phyloP scores from a whole-genome alignment of 2,329 filamentous ascomycete genomes.

The Neospermospora avenae region DNA sequence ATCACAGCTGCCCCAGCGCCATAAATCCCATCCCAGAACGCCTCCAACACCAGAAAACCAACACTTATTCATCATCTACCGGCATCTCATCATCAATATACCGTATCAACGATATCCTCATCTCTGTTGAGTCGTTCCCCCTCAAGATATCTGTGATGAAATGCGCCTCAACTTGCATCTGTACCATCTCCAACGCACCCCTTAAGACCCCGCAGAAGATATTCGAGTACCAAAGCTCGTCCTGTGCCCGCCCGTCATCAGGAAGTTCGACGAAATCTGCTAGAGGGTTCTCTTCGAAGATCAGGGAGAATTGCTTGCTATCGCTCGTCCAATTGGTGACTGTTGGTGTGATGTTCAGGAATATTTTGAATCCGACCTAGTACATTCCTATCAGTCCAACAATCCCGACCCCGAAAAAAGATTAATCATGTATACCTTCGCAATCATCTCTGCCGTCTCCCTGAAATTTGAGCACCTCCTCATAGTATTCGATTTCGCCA shows the following conservation, averaged over 20 bases:
- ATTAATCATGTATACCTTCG: conserved; percentile 59
- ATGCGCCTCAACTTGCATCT: conserved; percentile 97
- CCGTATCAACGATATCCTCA: conserved; percentile 85
- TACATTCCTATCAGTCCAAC: neutral
- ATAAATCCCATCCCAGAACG: conserved; percentile 13
- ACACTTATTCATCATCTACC: conserved; percentile 73
- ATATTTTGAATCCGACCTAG: conserved; percentile 97
- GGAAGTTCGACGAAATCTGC: conserved; percentile 97
- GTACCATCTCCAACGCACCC: conserved; percentile 95
- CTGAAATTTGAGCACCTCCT: conserved; percentile 88
- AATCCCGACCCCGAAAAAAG: neutral
- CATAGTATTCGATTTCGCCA: conserved; percentile 89
- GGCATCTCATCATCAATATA: conserved; percentile 98
- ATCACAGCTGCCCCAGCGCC: neutral
- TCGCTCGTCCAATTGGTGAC: conserved; percentile 96
- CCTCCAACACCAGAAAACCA: conserved; percentile 16
- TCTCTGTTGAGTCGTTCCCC: conserved; percentile 95
- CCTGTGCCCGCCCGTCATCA: conserved; percentile 91
- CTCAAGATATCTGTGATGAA: conserved; percentile 92
- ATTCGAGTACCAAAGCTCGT: conserved; percentile 98
- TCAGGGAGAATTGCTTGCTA: conserved; percentile 91
- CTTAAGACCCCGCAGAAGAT: conserved; percentile 91
- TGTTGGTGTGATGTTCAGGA: conserved; percentile 91
- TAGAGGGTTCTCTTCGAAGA: conserved; percentile 95
- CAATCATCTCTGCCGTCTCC: conserved; percentile 95